phyloP scores from a whole-genome alignment of 2,329 filamentous ascomycete species.

The Ceratocystis variospora region DNA sequence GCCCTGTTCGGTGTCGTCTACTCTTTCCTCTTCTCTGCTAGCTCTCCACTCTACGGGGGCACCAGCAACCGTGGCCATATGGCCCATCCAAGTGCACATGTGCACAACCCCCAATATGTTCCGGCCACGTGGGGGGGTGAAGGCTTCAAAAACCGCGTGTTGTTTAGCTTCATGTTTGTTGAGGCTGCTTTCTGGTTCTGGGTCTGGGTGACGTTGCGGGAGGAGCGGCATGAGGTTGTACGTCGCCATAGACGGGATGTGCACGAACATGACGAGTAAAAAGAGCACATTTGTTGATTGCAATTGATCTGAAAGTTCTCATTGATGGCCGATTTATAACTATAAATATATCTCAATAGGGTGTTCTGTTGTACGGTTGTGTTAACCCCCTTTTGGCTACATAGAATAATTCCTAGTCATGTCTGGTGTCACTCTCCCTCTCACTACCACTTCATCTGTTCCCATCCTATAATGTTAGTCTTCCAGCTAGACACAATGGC shows the following conservation, averaged over 20 bases:
- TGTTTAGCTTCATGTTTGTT: constrained; percentile 74
- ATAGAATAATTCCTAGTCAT: background rate
- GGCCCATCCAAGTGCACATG: constrained; percentile 27
- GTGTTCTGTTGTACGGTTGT: background rate
- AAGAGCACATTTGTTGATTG: background rate
- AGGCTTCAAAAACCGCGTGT: constrained; percentile 64
- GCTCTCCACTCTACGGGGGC: constrained; percentile 35
- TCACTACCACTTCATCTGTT: constrained; percentile 22
- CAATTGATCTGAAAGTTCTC: background rate
- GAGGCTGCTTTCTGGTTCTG: constrained; percentile 82
- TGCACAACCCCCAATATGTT: constrained; percentile 27
- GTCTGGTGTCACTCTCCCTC: constrained; percentile 20
- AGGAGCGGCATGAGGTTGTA: constrained; percentile 41
- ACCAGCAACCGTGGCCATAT: constrained; percentile 25
- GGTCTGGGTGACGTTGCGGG: constrained; percentile 57
- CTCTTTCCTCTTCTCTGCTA: constrained; percentile 45
- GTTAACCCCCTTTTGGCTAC: background rate
- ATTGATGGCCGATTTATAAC: background rate
- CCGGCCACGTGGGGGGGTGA: constrained; percentile 42
- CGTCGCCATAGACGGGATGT: constrained; percentile 24
- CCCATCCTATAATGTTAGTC: constrained; percentile 23
- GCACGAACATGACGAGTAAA: constrained; percentile 16
- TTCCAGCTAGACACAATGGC: constrained; percentile 22
- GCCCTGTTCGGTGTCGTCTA: constrained; percentile 50
- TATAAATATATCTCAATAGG: background rate